phyloP scores from a whole-genome alignment of 2,329 filamentous ascomycete species.

The Thelonectria rubi region DNA sequence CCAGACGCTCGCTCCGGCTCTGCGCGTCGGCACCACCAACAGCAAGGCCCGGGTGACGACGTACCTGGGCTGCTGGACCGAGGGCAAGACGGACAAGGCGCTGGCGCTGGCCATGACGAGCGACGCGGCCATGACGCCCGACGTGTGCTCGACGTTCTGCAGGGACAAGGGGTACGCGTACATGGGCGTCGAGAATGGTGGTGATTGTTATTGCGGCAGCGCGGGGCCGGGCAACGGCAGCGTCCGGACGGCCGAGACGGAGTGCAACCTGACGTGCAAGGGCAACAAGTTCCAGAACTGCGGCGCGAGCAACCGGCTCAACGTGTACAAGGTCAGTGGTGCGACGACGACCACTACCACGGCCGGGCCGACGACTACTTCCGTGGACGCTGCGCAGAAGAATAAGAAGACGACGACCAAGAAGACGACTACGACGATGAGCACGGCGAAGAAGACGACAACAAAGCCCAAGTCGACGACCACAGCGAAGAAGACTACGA shows the following conservation, averaged over 20 bases:
- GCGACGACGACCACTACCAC: background rate
- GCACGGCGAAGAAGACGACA: too few species aligned
- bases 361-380: background rate
- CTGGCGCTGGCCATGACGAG: conserved; percentile 25
- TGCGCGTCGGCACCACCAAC: background rate
- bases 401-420: background rate
- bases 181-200: conserved; percentile 31
- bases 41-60: conserved; percentile 8
- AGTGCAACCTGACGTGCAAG: conserved; percentile 29
- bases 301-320: conserved; percentile 26
- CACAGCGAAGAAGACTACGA: background rate
- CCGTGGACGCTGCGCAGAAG: background rate
- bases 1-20: conserved; percentile 9
- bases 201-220: conserved; percentile 34
- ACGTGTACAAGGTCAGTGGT: conserved; percentile 26
- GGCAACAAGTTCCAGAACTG: conserved; percentile 30
- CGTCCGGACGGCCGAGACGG: conserved; percentile 19
- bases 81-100: conserved; percentile 22
- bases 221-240: conserved; percentile 29
- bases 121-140: conserved; percentile 28
- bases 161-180: conserved; percentile 26
- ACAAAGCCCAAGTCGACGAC: background rate
- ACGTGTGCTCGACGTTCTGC: conserved; percentile 31
- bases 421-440: too few species aligned
- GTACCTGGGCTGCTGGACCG: conserved; percentile 35